Conservation (phyloP, 1,139 yeast genomes). For the Ashbya aceris region DNA sequence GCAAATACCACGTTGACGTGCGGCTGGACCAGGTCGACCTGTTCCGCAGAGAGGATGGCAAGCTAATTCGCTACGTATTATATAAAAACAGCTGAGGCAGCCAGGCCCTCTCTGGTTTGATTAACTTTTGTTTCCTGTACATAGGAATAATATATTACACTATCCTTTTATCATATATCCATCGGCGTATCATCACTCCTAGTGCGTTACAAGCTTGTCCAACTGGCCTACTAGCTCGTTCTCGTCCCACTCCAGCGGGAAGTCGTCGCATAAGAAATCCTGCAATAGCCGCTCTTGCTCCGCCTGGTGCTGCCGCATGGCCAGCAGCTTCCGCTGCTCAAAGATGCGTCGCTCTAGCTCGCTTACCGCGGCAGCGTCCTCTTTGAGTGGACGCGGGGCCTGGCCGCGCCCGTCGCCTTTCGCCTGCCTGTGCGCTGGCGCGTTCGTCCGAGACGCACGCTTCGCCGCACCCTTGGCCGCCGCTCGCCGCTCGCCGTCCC, state of each 20-base stretch:
- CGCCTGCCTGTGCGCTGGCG: neutral
- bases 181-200: no score
- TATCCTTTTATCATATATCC: no score
- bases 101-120: no score
- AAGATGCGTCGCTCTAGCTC: constrained; percentile 24
- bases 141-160: no score
- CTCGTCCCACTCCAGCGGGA: constrained; percentile 23
- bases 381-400: neutral
- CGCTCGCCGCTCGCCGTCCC: no score
- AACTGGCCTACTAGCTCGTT: constrained; percentile 10
- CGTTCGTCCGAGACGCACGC: neutral
- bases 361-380: constrained; percentile 4
- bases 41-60: constrained; percentile 20
- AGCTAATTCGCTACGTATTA: constrained; percentile 23
- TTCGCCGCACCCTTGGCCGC: neutral
- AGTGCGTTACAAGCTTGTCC: neutral
- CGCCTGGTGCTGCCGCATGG: constrained; percentile 18
- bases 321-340: constrained; percentile 22
- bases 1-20: constrained; percentile 26
- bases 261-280: constrained; percentile 24
- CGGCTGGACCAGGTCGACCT: constrained; percentile 23
- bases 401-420: neutral
- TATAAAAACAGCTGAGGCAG: constrained; percentile 13
- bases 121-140: no score
- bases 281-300: constrained; percentile 23